Evolutionary conservation across 2,329 filamentous ascomycete genomes (phyloP).

Genomic region (Alternaria infectoria): DNA sequence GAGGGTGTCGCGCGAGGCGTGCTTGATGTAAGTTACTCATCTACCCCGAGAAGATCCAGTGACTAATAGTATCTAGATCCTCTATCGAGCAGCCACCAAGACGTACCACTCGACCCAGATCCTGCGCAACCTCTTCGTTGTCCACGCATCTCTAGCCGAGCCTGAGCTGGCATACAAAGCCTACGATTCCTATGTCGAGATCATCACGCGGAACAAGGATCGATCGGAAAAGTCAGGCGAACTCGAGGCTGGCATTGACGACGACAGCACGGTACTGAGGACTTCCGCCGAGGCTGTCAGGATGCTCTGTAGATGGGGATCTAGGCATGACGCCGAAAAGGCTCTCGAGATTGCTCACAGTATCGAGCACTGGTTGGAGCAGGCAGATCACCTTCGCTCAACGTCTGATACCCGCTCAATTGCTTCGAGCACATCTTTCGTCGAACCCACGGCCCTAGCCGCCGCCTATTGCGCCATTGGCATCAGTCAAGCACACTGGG

Average conservation of each 20-base stretch:
- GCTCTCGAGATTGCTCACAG: constrained; percentile 73
- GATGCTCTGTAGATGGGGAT: constrained; percentile 82
- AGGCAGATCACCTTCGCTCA: constrained; percentile 47
- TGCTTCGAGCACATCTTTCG: constrained; percentile 44
- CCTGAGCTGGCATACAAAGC: constrained; percentile 91
- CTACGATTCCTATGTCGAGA: constrained; percentile 88
- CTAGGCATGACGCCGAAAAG: constrained; percentile 75
- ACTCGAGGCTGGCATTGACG: constrained; percentile 73
- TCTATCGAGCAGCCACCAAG: constrained; percentile 90
- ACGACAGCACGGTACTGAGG: constrained; percentile 75
- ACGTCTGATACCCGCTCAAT: constrained; percentile 34
- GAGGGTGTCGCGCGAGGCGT: constrained; percentile 75
- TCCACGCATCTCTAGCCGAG: constrained; percentile 86
- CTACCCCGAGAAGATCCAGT: background rate
- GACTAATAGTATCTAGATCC: constrained; percentile 59
- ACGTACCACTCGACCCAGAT: constrained; percentile 95
- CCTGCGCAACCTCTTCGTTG: constrained; percentile 82
- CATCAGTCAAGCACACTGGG: constrained; percentile 85
- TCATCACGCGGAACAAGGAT: constrained; percentile 84
- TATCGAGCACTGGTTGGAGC: constrained; percentile 77
- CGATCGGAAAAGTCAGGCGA: constrained; percentile 78
- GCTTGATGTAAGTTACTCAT: constrained; percentile 62
- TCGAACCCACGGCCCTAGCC: constrained; percentile 67
- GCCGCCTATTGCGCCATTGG: constrained; percentile 82
- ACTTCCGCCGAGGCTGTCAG: constrained; percentile 82